Percentiles rank a stretch among this genome's conserved stretches.
Evolutionary conservation across 148 eudicot species (phyloP).

Genomic region (Chenopodium quinoa): DNA sequence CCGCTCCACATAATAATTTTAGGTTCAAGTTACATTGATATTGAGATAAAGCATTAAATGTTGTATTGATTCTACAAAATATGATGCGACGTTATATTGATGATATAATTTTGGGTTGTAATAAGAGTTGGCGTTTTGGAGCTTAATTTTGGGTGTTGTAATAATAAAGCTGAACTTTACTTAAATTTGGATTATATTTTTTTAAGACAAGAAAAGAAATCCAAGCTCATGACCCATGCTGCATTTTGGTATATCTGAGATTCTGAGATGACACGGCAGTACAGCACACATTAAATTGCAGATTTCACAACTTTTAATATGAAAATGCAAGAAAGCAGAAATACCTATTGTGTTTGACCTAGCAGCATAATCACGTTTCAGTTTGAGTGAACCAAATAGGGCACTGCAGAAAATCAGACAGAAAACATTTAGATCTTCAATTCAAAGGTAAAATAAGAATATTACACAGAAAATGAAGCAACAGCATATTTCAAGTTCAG

Average conservation of each 20-base stretch:
- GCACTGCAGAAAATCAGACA: constrained; percentile 25
- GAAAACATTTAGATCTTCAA: constrained; percentile 7
- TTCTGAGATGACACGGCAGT: background rate
- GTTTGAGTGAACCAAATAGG: constrained; percentile 28
- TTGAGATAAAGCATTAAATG: too few relatives aligned
- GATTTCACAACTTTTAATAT: background rate
- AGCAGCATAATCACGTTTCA: background rate
- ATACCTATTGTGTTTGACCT: constrained; percentile 23
- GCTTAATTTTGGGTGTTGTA: too few relatives aligned
- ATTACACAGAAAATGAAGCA: background rate
- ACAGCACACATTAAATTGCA: background rate
- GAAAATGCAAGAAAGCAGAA: background rate
- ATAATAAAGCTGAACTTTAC: too few relatives aligned
- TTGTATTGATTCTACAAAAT: too few relatives aligned
- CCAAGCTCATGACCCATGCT: background rate
- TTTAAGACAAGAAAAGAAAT: background rate
- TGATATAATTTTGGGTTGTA: too few relatives aligned
- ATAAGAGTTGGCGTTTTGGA: too few relatives aligned
- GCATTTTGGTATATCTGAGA: background rate
- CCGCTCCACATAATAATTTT: too few relatives aligned
- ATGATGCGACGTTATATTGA: too few relatives aligned
- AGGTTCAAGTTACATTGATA: too few relatives aligned
- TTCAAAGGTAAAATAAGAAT: background rate
- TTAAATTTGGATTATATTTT: too few relatives aligned
- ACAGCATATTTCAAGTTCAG: background rate